A percentile compares a stretch with the other conserved stretches of the same genome.
Conservation (phyloP, 148 eudicot species). For the Camellia sinensis region DNA sequence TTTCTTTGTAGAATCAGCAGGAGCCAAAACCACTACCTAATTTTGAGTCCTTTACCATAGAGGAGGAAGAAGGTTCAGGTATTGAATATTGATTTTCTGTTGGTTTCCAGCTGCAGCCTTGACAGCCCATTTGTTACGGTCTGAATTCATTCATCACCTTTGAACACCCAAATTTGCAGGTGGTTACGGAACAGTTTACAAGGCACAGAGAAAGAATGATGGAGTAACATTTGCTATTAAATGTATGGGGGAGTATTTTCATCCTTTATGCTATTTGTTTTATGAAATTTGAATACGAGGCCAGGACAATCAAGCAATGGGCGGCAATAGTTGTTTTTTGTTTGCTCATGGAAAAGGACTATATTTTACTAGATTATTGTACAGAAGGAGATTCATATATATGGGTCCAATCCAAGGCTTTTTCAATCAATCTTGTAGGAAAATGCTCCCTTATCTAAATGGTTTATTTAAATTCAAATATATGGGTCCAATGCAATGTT, state of each 20-base stretch:
- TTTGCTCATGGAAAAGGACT: no score
- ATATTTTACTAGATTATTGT: no score
- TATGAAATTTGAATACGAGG: background rate
- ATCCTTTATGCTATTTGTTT: background rate
- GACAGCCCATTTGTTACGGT: background rate
- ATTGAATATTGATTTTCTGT: conserved; percentile 20
- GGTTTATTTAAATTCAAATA: no score
- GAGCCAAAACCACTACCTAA: conserved; percentile 50
- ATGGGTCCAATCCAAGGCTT: no score
- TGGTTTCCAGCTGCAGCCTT: background rate
- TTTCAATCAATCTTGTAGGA: background rate
- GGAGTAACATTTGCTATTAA: conserved; percentile 82
- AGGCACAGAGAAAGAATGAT: conserved; percentile 75
- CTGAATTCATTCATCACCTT: background rate
- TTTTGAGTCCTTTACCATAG: conserved; percentile 63
- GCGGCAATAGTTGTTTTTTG: background rate
- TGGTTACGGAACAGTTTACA: conserved; percentile 97
- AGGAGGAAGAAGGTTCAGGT: conserved; percentile 99
- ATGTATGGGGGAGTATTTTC: conserved; percentile 41
- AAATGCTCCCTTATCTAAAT: background rate
- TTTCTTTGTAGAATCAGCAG: conserved; percentile 40
- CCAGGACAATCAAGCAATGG: background rate
- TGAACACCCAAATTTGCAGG: conserved; percentile 45
- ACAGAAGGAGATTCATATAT: background rate
- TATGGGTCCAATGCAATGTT: background rate